Conservation (phyloP, 2,329 filamentous ascomycete species). For the Penicillium sp. region DNA sequence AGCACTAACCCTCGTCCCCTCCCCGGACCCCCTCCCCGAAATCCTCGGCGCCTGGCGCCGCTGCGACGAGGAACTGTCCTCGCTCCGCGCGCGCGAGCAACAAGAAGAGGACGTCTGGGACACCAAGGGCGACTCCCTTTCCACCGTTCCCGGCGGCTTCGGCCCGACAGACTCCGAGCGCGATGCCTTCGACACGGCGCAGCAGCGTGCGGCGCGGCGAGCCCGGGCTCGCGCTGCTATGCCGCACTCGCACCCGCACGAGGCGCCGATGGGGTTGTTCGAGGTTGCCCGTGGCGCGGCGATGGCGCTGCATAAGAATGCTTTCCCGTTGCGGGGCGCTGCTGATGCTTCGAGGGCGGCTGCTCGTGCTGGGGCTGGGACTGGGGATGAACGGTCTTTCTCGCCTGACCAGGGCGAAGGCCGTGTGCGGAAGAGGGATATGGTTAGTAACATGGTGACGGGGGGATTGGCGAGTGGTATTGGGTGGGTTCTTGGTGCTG, state of each 20-base stretch:
- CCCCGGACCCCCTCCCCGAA: constrained; percentile 58
- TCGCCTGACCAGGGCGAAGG: constrained; percentile 30
- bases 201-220: constrained; percentile 38
- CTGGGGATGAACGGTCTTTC: constrained; percentile 11
- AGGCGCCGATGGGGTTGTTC: constrained; percentile 56
- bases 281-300: constrained; percentile 55
- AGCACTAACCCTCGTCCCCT: constrained; percentile 61
- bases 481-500: constrained; percentile 65
- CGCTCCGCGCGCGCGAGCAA: constrained; percentile 56
- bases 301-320: constrained; percentile 50
- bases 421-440: constrained; percentile 51
- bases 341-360: constrained; percentile 8
- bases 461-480: constrained; percentile 63
- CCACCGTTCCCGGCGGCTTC: constrained; percentile 48
- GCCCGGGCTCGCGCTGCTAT: constrained; percentile 31
- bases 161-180: constrained; percentile 47
- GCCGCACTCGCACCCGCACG: constrained; percentile 36
- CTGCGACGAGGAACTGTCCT: constrained; percentile 62
- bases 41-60: constrained; percentile 65
- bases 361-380: constrained; percentile 5
- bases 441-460: constrained; percentile 66
- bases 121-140: constrained; percentile 51
- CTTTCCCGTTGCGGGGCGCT: constrained; percentile 44
- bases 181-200: constrained; percentile 48
- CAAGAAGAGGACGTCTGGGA: constrained; percentile 62